These are phyloP conservation scores for Scytalidium sp. DNA, from an alignment of 2,329 filamentous ascomycete genomes.

Conservation along the genomic window DNA sequence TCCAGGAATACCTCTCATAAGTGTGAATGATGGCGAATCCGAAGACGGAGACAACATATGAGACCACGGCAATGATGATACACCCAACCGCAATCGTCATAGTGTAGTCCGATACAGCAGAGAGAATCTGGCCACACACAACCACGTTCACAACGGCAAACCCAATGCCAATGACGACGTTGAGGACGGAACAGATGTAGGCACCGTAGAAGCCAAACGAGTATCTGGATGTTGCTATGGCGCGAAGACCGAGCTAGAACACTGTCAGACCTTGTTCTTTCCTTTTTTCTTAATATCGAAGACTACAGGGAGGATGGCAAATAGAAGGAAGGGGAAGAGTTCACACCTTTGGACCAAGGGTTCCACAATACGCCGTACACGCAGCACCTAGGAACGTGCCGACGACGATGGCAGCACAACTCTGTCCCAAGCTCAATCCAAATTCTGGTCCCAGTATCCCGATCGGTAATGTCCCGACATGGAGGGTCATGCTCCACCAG, in stretches of 20 bases:
- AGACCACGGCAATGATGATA: conserved; percentile 23
- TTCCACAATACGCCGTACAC: conserved; percentile 37
- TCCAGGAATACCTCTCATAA: conserved; percentile 47
- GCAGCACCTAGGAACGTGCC: conserved; percentile 37
- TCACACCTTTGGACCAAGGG: conserved; percentile 37
- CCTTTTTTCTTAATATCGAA: background rate
- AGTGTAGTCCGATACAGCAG: conserved; percentile 30
- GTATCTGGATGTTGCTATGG: conserved; percentile 41
- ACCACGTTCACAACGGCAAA: conserved; percentile 42
- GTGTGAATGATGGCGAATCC: conserved; percentile 39
- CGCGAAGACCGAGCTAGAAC: conserved; percentile 33
- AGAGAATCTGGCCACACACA: conserved; percentile 35
- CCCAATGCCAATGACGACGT: conserved; percentile 41
- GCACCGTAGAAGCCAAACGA: conserved; percentile 49
- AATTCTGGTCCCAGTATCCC: conserved; percentile 46
- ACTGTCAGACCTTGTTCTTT: background rate
- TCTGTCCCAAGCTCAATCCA: conserved; percentile 41
- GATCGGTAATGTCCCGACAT: conserved; percentile 34
- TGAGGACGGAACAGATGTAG: conserved; percentile 43
- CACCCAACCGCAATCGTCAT: conserved; percentile 37
- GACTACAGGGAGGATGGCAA: background rate
- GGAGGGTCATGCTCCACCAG: conserved; percentile 41
- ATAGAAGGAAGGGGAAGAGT: background rate
- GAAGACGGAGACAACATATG: conserved; percentile 26
- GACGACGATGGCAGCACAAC: conserved; percentile 36